A percentile compares a stretch with the other conserved stretches of the same genome.
Evolutionary conservation across 2,329 filamentous ascomycete genomes (phyloP).

Genomic region (Aureobasidium sp.): DNA sequence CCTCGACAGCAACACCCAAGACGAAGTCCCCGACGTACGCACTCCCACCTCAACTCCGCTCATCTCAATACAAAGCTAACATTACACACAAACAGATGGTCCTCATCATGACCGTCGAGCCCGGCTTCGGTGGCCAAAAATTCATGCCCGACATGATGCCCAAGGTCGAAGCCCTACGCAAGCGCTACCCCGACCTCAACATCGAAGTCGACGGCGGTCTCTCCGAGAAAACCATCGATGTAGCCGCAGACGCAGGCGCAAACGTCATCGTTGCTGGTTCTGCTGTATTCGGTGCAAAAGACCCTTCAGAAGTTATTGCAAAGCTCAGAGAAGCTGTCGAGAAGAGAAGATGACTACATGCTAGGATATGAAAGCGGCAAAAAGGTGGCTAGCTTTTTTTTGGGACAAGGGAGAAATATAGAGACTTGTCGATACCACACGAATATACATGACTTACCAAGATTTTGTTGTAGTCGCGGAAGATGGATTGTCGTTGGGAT

Average conservation of each 20-base stretch:
- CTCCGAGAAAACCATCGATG: slow-evolving; percentile 79
- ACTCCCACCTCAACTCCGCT: too few relatives aligned
- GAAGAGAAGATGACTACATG: slow-evolving; percentile 33
- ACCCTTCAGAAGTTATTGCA: slow-evolving; percentile 80
- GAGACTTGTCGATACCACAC: not conserved
- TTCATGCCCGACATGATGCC: slow-evolving; percentile 96
- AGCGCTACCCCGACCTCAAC: slow-evolving; percentile 81
- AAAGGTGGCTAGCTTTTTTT: not conserved
- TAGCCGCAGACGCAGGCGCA: slow-evolving; percentile 88
- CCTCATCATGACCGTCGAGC: slow-evolving; percentile 95
- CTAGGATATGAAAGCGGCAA: not conserved
- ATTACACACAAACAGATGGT: slow-evolving; percentile 62
- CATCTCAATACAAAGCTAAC: not conserved
- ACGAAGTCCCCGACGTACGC: slow-evolving; percentile 78
- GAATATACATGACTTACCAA: not conserved
- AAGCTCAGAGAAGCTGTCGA: slow-evolving; percentile 73
- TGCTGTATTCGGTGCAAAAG: slow-evolving; percentile 86
- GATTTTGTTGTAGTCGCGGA: too few relatives aligned
- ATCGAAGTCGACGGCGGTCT: slow-evolving; percentile 97
- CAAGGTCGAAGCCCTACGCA: slow-evolving; percentile 77
- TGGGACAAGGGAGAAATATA: not conserved
- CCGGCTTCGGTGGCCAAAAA: slow-evolving; percentile 94
- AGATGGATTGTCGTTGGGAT: too few relatives aligned
- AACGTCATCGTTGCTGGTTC: slow-evolving; percentile 98
- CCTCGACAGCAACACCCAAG: slow-evolving; percentile 60